These are phyloP conservation scores for Euphorbia tirucalli DNA, from an alignment of 345 rosid genomes.

Conservation along the genomic window DNA sequence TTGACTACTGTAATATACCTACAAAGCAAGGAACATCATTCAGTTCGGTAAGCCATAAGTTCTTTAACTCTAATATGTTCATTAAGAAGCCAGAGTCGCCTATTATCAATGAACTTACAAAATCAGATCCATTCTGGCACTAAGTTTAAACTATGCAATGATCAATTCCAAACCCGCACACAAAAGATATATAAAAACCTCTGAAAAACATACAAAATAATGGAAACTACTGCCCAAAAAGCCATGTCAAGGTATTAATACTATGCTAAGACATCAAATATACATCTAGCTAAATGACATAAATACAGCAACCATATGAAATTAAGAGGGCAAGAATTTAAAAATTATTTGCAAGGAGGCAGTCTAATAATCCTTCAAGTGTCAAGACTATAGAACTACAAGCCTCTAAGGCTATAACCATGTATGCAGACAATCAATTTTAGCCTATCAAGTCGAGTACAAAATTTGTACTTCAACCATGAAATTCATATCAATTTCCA, in stretches of 20 bases:
- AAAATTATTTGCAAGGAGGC: background rate
- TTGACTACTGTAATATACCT: too few relatives aligned
- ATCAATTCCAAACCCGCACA: background rate
- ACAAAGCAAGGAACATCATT: background rate
- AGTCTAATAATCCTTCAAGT: background rate
- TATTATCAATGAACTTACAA: slow-evolving; percentile 8
- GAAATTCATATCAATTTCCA: background rate
- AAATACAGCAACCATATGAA: background rate
- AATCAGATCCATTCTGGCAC: slow-evolving; percentile 9
- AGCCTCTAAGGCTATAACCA: too few relatives aligned
- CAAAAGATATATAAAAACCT: too few relatives aligned
- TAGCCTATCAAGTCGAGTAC: too few relatives aligned
- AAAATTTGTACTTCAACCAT: too few relatives aligned
- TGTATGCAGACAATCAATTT: background rate
- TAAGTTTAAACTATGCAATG: background rate
- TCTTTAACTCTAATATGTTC: slow-evolving; percentile 4
- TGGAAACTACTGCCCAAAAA: too few relatives aligned
- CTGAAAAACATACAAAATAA: background rate
- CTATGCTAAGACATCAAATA: slow-evolving; percentile 1
- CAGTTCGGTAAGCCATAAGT: background rate
- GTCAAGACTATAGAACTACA: background rate
- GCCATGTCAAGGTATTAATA: background rate
- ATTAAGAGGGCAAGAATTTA: background rate
- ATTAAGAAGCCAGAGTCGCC: background rate
- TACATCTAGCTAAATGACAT: background rate